Evolutionary conservation across 139 green algal species (phyloP), one percentile per base, ranked within the genome.

Genomic region (Ettlia oleoabundans): DNA sequence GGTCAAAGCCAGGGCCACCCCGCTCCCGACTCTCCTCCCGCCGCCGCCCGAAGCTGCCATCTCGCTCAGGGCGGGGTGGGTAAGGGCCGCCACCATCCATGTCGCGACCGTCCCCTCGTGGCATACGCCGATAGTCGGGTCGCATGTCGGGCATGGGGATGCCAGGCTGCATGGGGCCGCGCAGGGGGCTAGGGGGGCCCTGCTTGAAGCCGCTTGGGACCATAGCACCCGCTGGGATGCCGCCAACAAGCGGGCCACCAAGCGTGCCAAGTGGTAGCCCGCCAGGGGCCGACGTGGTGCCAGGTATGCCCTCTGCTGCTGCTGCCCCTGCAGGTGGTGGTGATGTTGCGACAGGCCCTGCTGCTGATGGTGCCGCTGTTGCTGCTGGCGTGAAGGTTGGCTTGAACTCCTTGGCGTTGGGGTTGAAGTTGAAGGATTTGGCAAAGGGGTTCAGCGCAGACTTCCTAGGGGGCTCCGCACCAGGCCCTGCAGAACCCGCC

Each of bases 351-450:
- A n/a, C n/a, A n/a, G n/a, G n/a, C n/a, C n/a, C 37, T 53, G 53
- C 52, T 37, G 83, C 35, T 40, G 72, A 38, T 55, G 68, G 71
- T 32, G 63, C 61, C n/a, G 73, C 30, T 51, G 69, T 51, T 55
- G 71, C 52, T 19, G 40, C 41, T 33, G 58, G 42, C 6, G 47
- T n/a, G 24, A 76, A 55, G 38, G 76, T 66, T 28, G 84, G 87
- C 64, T 67, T 84, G 40, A 92, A 92, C 35, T 85, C 86, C 35
- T 83, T 90, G 18, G 89, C 89, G 38, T 86, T 88, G 62, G 84
- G 61, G 76, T 92, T 92, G 78, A 92, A 83, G 41, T 72, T 84
- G 85, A 92, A 92, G 28, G 84, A 71, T 80, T 90, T 92, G 55
- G 88, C 88, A 76, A 84, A 77, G 47, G 89, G 88, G 74, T 92